phyloP scores from a whole-genome alignment of 371 early-diverging fungal genomes.

The Synchytrium microbalum region DNA sequence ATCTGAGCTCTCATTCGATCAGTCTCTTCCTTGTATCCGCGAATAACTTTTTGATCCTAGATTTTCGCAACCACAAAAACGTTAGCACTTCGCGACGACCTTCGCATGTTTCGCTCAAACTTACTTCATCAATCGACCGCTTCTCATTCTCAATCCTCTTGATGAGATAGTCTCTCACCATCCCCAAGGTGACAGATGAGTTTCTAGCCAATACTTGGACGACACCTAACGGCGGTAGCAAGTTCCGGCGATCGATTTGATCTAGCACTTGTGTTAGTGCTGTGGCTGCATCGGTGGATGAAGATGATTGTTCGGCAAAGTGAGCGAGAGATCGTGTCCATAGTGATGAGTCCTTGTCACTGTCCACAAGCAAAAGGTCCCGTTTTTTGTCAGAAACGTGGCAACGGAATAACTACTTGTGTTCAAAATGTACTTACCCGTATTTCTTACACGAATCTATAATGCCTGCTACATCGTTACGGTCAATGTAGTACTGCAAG shows the following conservation, averaged over 20 bases:
- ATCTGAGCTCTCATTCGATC: slow-evolving; percentile 67
- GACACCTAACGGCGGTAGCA: slow-evolving; percentile 82
- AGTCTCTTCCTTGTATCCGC: slow-evolving; percentile 71
- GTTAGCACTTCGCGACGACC: not conserved
- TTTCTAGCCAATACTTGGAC: slow-evolving; percentile 75
- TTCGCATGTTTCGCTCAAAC: not conserved
- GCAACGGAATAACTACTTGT: slow-evolving; percentile 1
- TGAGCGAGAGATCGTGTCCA: slow-evolving; percentile 77
- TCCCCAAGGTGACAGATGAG: slow-evolving; percentile 75
- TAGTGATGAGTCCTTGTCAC: slow-evolving; percentile 61
- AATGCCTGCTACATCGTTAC: slow-evolving; percentile 63
- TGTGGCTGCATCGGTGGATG: slow-evolving; percentile 9
- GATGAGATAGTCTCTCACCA: slow-evolving; percentile 72
- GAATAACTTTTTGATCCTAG: slow-evolving; percentile 54
- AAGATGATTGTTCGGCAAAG: slow-evolving; percentile 46
- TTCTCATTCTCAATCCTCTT: slow-evolving; percentile 66
- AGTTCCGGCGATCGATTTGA: slow-evolving; percentile 72
- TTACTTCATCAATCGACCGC: slow-evolving; percentile 52
- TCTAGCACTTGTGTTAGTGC: slow-evolving; percentile 57
- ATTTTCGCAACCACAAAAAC: slow-evolving; percentile 5
- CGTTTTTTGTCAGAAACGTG: not conserved
- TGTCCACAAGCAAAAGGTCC: slow-evolving; percentile 16
- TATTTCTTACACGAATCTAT: slow-evolving; percentile 67
- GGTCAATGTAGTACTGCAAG: slow-evolving; percentile 69
- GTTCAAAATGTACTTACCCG: slow-evolving; percentile 50